Evolutionary conservation across 2,329 filamentous ascomycete genomes (phyloP).

Genomic region (Aspergillus alliaceus): DNA sequence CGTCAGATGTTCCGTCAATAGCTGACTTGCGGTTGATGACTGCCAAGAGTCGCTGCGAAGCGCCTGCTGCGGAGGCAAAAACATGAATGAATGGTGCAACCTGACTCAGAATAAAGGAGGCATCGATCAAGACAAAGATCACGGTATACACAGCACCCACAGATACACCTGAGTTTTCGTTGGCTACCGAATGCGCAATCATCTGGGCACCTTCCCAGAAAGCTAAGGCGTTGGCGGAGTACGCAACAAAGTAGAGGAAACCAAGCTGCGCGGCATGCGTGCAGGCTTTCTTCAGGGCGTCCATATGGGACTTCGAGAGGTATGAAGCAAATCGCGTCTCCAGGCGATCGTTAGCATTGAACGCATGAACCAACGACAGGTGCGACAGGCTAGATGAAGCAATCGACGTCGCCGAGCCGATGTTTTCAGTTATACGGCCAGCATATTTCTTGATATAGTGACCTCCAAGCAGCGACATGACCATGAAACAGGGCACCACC

Average conservation of each 20-base stretch:
- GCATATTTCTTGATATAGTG: constrained; percentile 53
- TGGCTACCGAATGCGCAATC: constrained; percentile 42
- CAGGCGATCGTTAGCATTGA: constrained; percentile 59
- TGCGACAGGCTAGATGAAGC: constrained; percentile 62
- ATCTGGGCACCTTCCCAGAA: constrained; percentile 66
- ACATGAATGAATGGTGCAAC: constrained; percentile 44
- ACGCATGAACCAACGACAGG: constrained; percentile 62
- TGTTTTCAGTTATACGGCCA: constrained; percentile 50
- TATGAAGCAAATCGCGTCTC: constrained; percentile 58
- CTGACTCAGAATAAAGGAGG: constrained; percentile 39
- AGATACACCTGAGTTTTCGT: constrained; percentile 20
- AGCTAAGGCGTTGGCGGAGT: constrained; percentile 64
- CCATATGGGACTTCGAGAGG: constrained; percentile 50
- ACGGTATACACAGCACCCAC: constrained; percentile 39
- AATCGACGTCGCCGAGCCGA: constrained; percentile 60
- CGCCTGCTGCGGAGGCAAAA: constrained; percentile 49
- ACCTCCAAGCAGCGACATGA: constrained; percentile 58
- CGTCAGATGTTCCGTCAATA: constrained; percentile 44
- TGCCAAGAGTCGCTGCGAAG: constrained; percentile 58
- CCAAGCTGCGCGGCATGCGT: constrained; percentile 59
- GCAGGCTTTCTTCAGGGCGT: constrained; percentile 59
- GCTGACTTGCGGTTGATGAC: constrained; percentile 56
- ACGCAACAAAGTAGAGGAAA: constrained; percentile 66
- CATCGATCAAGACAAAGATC: constrained; percentile 40
- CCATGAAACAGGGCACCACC: constrained; percentile 61